Evolutionary conservation across 1,284 basidiomycete genomes (phyloP).

Genomic region (Apiotrichum montevideense): DNA sequence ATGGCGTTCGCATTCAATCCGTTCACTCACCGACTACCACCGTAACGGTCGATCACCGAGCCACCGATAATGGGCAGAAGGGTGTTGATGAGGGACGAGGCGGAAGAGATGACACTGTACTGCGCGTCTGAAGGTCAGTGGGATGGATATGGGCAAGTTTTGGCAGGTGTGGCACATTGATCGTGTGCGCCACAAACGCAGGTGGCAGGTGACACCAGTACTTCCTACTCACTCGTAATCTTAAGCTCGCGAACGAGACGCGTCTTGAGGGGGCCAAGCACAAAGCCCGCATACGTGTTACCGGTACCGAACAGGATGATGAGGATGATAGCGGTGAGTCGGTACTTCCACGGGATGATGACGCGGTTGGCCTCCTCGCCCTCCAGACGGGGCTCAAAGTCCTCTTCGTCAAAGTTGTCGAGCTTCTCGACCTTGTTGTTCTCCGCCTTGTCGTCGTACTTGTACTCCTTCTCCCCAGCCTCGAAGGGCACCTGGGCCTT

Average conservation of each 20-base stretch:
- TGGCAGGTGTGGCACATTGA: too few relatives aligned
- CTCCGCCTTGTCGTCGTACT: not conserved
- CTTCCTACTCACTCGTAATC: conserved; percentile 31
- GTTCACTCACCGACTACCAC: conserved; percentile 27
- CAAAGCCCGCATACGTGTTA: conserved; percentile 22
- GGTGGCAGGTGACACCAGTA: not conserved
- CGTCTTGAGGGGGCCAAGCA: conserved; percentile 40
- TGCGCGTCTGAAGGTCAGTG: conserved; percentile 31
- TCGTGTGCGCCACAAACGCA: too few relatives aligned
- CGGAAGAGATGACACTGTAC: conserved; percentile 44
- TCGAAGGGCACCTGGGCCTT: too few relatives aligned
- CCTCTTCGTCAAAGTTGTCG: not conserved
- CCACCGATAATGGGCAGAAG: conserved; percentile 48
- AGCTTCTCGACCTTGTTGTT: not conserved
- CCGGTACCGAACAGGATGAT: conserved; percentile 36
- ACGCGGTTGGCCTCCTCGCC: not conserved
- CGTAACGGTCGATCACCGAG: conserved; percentile 47
- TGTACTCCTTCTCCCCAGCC: too few relatives aligned
- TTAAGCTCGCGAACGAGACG: conserved; percentile 36
- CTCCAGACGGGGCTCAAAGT: not conserved
- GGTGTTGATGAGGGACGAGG: conserved; percentile 44
- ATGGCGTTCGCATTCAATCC: too few relatives aligned
- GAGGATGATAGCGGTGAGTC: conserved; percentile 24
- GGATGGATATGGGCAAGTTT: too few relatives aligned
- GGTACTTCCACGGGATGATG: conserved; percentile 6